phyloP scores from a whole-genome alignment of 1,284 basidiomycete species.

The Leccinum fallax region DNA sequence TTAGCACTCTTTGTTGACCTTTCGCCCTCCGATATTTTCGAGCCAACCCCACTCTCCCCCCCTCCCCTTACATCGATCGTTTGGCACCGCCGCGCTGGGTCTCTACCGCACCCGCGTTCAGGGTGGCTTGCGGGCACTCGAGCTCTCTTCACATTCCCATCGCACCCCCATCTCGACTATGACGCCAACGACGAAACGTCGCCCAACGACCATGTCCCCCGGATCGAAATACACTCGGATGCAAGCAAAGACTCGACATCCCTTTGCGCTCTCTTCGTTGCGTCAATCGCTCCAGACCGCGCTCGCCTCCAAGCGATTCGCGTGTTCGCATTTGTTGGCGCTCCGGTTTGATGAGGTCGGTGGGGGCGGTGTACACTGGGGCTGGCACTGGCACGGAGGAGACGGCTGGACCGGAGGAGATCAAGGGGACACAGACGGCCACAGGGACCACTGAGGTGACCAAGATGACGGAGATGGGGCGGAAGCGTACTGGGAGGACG shows the following conservation, averaged over 20 bases:
- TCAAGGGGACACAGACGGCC: not conserved
- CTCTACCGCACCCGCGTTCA: constrained; percentile 54
- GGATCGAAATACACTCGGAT: constrained; percentile 61
- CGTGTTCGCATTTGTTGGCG: constrained; percentile 75
- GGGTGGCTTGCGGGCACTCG: constrained; percentile 52
- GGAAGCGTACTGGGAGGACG: constrained; percentile 79
- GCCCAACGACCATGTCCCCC: constrained; percentile 41
- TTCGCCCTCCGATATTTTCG: no score
- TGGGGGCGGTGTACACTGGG: not conserved
- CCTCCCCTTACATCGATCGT: no score
- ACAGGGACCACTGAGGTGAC: not conserved
- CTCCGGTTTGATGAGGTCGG: constrained; percentile 56
- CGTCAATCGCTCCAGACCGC: constrained; percentile 62
- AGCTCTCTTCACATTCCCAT: constrained; percentile 24
- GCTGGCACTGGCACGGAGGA: not conserved
- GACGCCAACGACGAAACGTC: constrained; percentile 17
- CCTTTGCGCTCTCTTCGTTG: constrained; percentile 64
- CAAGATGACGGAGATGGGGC: constrained; percentile 46
- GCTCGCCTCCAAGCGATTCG: constrained; percentile 68
- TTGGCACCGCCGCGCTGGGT: constrained; percentile 11
- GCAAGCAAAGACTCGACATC: constrained; percentile 53
- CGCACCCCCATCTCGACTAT: constrained; percentile 31
- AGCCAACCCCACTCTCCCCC: no score
- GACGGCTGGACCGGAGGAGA: not conserved
- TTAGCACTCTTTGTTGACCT: constrained; percentile 22